phyloP scores from a whole-genome alignment of 1,284 basidiomycete species.

The Ustilago lituana region DNA sequence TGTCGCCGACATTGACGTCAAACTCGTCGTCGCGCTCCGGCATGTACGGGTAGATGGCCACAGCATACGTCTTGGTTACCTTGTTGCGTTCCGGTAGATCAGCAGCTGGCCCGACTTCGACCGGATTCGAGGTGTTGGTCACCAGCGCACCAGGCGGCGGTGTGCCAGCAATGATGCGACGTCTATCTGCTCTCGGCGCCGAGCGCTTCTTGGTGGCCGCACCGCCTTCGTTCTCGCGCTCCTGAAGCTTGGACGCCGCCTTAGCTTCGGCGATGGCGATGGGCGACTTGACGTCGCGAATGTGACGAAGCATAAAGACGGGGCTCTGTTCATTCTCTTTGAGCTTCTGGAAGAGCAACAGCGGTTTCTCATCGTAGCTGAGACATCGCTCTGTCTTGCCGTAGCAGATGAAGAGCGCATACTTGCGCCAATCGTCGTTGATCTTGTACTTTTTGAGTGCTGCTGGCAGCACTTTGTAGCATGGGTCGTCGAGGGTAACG shows the following conservation, averaged over 20 bases:
- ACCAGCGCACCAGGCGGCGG: constrained; percentile 36
- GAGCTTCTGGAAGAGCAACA: constrained; percentile 93
- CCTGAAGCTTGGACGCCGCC: constrained; percentile 46
- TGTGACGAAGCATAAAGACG: constrained; percentile 98
- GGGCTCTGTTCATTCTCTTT: constrained; percentile 97
- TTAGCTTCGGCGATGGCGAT: constrained; percentile 69
- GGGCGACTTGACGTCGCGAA: constrained; percentile 93
- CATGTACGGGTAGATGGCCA: constrained; percentile 93
- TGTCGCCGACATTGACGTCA: constrained; percentile 82
- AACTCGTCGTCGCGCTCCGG: constrained; percentile 98
- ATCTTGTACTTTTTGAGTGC: constrained; percentile 99
- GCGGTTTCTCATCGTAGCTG: constrained; percentile 96
- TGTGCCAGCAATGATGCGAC: constrained; percentile 27
- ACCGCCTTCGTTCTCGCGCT: constrained; percentile 16
- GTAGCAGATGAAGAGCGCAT: constrained; percentile 99
- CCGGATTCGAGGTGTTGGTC: constrained; percentile 22
- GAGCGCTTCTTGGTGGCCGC: constrained; percentile 20
- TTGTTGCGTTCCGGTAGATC: constrained; percentile 36
- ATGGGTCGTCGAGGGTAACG: constrained; percentile 89
- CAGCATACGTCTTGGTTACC: constrained; percentile 74
- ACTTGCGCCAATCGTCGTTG: constrained; percentile 97
- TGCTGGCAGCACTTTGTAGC: constrained; percentile 95
- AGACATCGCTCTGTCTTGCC: constrained; percentile 90
- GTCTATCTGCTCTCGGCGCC: constrained; percentile 29
- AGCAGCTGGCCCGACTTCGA: constrained; percentile 53